These are phyloP conservation scores for Floccularia luteovirens DNA, from an alignment of 768 basidiomycete species.

Conservation along the genomic window DNA sequence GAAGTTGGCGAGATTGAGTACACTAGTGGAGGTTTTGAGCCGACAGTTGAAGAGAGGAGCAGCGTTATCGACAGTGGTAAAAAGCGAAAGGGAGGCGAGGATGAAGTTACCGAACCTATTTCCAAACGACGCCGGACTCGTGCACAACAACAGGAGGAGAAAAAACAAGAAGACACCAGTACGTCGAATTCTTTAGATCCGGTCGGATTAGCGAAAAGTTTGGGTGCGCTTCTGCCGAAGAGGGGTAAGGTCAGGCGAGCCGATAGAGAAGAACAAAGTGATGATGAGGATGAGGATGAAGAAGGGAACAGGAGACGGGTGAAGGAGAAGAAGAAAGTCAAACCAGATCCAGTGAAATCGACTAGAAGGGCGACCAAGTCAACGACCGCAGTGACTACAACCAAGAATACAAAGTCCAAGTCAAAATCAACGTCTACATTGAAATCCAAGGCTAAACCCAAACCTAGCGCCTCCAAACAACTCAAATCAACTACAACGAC, in stretches of 20 bases:
- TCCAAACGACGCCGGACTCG: background rate
- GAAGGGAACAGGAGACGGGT: background rate
- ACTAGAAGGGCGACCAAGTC: background rate
- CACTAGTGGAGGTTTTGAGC: too few relatives aligned
- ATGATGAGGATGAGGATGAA: background rate
- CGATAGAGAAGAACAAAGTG: conserved; percentile 1
- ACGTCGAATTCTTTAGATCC: conserved; percentile 1
- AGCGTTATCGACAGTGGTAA: too few relatives aligned
- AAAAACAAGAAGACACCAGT: background rate
- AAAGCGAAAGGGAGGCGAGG: background rate
- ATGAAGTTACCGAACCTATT: background rate
- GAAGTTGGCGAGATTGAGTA: too few relatives aligned
- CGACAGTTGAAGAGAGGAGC: too few relatives aligned
- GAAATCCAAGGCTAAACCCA: too few relatives aligned
- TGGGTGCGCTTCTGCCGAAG: conserved; percentile 1
- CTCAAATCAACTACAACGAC: too few relatives aligned
- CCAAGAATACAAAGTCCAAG: background rate
- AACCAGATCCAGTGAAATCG: background rate
- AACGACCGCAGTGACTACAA: background rate
- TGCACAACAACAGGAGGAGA: too few relatives aligned
- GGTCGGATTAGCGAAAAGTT: background rate
- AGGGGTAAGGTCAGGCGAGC: background rate
- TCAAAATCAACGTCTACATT: background rate
- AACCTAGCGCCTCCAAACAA: too few relatives aligned
- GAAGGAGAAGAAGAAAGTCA: background rate